A percentile compares a stretch with the other conserved stretches of the same genome.
phyloP scores from a whole-genome alignment of 2,329 filamentous ascomycete species.

The Myriosclerotinia curreyana region DNA sequence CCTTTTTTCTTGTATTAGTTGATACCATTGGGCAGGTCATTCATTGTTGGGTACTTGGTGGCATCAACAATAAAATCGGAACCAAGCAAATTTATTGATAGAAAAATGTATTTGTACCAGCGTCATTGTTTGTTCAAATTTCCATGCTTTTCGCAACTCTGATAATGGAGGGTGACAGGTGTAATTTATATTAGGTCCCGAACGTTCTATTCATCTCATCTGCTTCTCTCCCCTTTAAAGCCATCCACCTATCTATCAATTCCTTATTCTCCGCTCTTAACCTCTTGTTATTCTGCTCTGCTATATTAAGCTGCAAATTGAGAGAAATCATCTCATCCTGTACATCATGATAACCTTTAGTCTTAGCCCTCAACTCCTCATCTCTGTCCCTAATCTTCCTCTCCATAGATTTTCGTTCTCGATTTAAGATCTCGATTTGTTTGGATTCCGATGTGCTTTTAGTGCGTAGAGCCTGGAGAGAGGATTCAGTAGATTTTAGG shows the following conservation, averaged over 20 bases:
- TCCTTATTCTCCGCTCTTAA: constrained; percentile 82
- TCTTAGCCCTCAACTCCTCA: constrained; percentile 81
- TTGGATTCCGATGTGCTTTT: constrained; percentile 58
- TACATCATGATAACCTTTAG: constrained; percentile 78
- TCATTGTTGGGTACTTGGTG: constrained; percentile 12
- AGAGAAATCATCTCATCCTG: constrained; percentile 91
- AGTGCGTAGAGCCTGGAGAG: constrained; percentile 61
- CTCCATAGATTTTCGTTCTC: constrained; percentile 59
- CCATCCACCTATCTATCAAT: constrained; percentile 88
- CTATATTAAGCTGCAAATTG: constrained; percentile 83
- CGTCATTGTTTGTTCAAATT: neutral
- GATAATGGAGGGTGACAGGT: neutral
- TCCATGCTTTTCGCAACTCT: neutral
- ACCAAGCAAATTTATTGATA: constrained; percentile 14
- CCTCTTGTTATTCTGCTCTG: constrained; percentile 70
- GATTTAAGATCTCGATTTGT: constrained; percentile 59
- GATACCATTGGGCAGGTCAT: constrained; percentile 17
- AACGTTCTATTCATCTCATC: constrained; percentile 72
- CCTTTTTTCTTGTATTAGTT: constrained; percentile 19
- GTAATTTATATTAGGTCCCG: constrained; percentile 31
- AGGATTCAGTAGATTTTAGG: constrained; percentile 59
- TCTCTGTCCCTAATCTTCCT: constrained; percentile 74
- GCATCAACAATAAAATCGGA: constrained; percentile 1
- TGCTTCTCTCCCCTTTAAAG: constrained; percentile 78
- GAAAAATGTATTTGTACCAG: constrained; percentile 11